These are phyloP conservation scores for Colletotrichum gigasporum DNA, from an alignment of 2,329 filamentous ascomycete species.

Conservation along the genomic window DNA sequence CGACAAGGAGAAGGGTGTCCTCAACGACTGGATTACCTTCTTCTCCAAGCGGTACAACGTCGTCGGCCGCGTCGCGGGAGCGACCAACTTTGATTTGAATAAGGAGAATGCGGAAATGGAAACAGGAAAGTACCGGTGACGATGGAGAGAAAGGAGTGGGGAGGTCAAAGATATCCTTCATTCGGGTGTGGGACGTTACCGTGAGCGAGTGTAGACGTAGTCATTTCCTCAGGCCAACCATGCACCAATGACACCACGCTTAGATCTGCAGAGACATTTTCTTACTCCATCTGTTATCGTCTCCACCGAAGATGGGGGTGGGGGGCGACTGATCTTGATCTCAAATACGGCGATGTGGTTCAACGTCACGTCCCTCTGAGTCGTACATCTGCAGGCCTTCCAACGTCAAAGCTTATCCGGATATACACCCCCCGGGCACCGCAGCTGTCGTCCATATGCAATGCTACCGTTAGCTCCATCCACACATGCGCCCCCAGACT, in stretches of 20 bases:
- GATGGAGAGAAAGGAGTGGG: neutral
- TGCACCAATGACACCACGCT: neutral
- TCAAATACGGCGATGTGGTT: neutral
- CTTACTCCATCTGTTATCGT: neutral
- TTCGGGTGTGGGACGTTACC: neutral
- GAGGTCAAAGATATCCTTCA: conserved; percentile 5
- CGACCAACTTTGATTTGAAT: conserved; percentile 63
- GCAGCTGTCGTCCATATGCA: conserved; percentile 7
- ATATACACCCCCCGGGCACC: neutral
- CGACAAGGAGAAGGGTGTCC: conserved; percentile 84
- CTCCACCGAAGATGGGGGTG: no score
- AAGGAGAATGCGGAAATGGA: neutral
- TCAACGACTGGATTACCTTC: conserved; percentile 95
- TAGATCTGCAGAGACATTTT: neutral
- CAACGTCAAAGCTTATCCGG: neutral
- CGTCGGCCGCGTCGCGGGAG: conserved; percentile 73
- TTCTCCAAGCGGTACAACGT: conserved; percentile 98
- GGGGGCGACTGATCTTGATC: neutral
- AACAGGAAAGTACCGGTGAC: neutral
- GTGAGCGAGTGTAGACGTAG: conserved; percentile 5
- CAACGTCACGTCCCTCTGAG: neutral
- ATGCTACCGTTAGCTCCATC: neutral
- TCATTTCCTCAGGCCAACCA: neutral
- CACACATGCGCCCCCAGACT: neutral
- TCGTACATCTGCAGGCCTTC: neutral